These are phyloP conservation scores for Boehmeria nivea DNA, from an alignment of 306 rosid species.

Conservation along the genomic window DNA sequence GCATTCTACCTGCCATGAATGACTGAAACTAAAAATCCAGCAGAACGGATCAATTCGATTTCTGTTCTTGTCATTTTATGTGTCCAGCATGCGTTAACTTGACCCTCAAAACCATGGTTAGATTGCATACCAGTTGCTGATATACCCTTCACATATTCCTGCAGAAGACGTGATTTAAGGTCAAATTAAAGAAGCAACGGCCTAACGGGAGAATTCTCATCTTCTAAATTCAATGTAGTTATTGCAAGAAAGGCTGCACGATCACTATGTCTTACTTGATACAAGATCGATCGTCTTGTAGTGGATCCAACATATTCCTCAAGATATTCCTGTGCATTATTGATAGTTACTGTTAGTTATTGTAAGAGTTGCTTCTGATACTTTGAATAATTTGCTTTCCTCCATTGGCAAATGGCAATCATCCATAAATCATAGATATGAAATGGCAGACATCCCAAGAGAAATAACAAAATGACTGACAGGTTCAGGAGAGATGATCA, in stretches of 20 bases:
- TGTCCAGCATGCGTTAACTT: constrained; percentile 84
- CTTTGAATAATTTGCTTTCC: neutral
- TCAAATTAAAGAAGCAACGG: constrained; percentile 9
- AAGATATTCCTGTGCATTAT: constrained; percentile 74
- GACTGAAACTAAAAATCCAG: constrained; percentile 76
- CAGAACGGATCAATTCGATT: constrained; percentile 58
- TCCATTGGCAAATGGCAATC: no score
- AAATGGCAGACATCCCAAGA: no score
- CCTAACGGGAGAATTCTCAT: neutral
- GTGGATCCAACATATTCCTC: constrained; percentile 69
- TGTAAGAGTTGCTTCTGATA: neutral
- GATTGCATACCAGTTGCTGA: constrained; percentile 86
- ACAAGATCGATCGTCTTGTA: constrained; percentile 63
- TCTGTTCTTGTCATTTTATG: constrained; percentile 70
- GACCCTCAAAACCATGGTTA: constrained; percentile 78
- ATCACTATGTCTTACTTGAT: constrained; percentile 74
- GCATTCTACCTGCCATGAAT: constrained; percentile 77
- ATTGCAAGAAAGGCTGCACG: neutral
- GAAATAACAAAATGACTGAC: no score
- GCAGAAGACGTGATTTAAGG: constrained; percentile 23
- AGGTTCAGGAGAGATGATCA: no score
- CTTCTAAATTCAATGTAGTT: neutral
- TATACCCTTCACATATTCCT: constrained; percentile 87
- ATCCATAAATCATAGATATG: no score
- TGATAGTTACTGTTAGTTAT: constrained; percentile 1